Evolutionary conservation across 2,329 filamentous ascomycete species (phyloP).

Genomic region (Colletotrichum truncatum): DNA sequence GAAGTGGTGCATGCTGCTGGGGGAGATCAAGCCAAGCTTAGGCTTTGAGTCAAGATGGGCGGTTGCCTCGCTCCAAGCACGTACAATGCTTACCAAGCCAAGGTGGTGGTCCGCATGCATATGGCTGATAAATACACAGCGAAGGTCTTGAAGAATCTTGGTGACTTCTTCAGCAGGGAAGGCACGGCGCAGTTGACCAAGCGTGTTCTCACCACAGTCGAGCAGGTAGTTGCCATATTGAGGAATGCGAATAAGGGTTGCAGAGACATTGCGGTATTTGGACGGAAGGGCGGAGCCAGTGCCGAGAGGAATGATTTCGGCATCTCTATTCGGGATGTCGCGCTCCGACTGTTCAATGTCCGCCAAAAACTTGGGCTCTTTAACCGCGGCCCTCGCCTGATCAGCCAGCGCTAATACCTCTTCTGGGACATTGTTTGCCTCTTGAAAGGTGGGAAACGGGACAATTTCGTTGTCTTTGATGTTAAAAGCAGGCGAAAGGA

Average conservation of each 20-base stretch:
- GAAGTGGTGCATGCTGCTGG: constrained; percentile 77
- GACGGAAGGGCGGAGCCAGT: constrained; percentile 92
- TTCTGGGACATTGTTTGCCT: constrained; percentile 50
- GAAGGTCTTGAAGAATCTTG: constrained; percentile 80
- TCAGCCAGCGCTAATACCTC: constrained; percentile 63
- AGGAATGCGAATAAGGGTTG: constrained; percentile 85
- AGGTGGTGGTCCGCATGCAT: constrained; percentile 97
- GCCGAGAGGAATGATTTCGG: constrained; percentile 86
- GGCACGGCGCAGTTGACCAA: constrained; percentile 84
- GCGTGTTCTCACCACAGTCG: constrained; percentile 91
- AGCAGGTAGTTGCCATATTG: constrained; percentile 88
- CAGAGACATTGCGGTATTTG: constrained; percentile 95
- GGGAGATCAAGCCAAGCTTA: constrained; percentile 74
- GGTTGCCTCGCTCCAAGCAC: constrained; percentile 76
- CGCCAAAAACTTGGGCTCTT: constrained; percentile 54
- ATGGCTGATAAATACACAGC: constrained; percentile 92
- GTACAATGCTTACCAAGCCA: constrained; percentile 82
- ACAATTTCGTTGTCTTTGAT: constrained; percentile 57
- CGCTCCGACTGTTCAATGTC: constrained; percentile 62
- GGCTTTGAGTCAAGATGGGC: constrained; percentile 39
- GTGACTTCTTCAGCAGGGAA: constrained; percentile 72
- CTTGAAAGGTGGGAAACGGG: constrained; percentile 47
- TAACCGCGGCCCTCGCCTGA: constrained; percentile 51
- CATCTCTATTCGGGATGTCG: constrained; percentile 77
- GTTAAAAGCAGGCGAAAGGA: constrained; percentile 56